phyloP scores from a whole-genome alignment of 768 basidiomycete species.

The Xerocomellus chrysenteron region DNA sequence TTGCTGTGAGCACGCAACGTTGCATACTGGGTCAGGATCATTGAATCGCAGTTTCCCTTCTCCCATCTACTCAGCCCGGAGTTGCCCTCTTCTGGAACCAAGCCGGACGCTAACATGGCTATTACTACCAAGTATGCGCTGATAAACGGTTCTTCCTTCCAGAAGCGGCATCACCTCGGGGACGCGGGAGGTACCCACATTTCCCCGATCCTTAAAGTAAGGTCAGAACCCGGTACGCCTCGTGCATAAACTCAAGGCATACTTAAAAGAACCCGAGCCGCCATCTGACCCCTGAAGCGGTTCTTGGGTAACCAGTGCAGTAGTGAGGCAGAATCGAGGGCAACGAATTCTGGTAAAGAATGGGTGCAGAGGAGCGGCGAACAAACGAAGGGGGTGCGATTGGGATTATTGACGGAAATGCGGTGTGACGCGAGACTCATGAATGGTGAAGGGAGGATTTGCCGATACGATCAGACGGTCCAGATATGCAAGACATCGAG shows the following conservation, averaged over 20 bases:
- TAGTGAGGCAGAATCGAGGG: constrained; percentile 21
- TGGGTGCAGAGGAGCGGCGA: constrained; percentile 19
- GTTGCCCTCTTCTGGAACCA: neutral
- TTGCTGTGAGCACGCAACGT: neutral
- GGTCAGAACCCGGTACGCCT: constrained; percentile 11
- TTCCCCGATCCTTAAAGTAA: constrained; percentile 16
- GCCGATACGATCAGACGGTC: constrained; percentile 16
- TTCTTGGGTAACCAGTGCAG: constrained; percentile 12
- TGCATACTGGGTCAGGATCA: neutral
- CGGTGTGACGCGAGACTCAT: constrained; percentile 35
- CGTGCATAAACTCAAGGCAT: constrained; percentile 15
- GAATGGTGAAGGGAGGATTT: constrained; percentile 37
- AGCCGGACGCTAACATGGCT: constrained; percentile 5
- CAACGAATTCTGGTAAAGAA: constrained; percentile 19
- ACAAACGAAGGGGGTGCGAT: constrained; percentile 16
- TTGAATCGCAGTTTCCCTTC: neutral
- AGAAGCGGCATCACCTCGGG: constrained; percentile 33
- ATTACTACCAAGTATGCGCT: constrained; percentile 8
- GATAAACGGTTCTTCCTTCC: constrained; percentile 18
- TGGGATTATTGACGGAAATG: constrained; percentile 32
- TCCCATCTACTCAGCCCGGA: neutral
- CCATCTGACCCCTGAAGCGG: constrained; percentile 8
- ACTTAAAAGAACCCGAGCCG: constrained; percentile 11
- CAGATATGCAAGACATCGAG: neutral
- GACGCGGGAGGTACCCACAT: constrained; percentile 25